Evolutionary conservation across 2,329 filamentous ascomycete species (phyloP), one percentile per base, ranked within the genome.

Genomic region (Fusarium sp.): DNA sequence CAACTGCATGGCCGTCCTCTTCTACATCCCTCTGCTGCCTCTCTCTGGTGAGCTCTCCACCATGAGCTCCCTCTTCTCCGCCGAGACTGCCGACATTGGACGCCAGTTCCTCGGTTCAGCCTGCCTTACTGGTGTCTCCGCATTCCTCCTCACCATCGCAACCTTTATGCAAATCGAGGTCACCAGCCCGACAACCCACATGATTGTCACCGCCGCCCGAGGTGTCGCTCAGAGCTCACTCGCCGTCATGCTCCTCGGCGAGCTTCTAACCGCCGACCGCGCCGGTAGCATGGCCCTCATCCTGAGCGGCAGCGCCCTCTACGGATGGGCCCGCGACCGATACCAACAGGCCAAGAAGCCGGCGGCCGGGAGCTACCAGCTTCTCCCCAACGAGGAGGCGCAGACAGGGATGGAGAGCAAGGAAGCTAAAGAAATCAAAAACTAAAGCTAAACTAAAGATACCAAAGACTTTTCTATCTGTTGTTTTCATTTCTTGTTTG

Each of bases 91-190:
- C n/a, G 74, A 71, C 16, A 61, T 71, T 33, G 75, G 65, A 10
- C 71, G 72, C 52, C 69, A 73, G 35, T 78, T 78, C 73, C 73
- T 78, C 68, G 61, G 68, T 60, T 69, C 71, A 18, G 76, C 76
- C 24, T 69, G 66, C n/a, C 56, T 78, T 35, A 78, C 76, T 2
- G 76, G 76, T 35, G 41, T 78, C n/a, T 78, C 76, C 6, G 72
- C 73, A 27, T 78, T 78, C 73, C 75, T 78, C 50, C 73, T 78
- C 20, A 78, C 76, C 13, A 78, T 78, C 64, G 76, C 76, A 10
- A 78, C 76, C 5, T 78, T 78, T 45, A 78, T 78, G 76, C 76
- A 78, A 59, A 78, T 78, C 65, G 76, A 78, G 59, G 76, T 78
- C 24, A 78, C 76, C 31, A 77, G 75, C 64, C 76, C 76, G 39